Evolutionary conservation across 352 stramenopile species (phyloP), one percentile per base, ranked within the genome.

Genomic region (Sclerospora graminicola): DNA sequence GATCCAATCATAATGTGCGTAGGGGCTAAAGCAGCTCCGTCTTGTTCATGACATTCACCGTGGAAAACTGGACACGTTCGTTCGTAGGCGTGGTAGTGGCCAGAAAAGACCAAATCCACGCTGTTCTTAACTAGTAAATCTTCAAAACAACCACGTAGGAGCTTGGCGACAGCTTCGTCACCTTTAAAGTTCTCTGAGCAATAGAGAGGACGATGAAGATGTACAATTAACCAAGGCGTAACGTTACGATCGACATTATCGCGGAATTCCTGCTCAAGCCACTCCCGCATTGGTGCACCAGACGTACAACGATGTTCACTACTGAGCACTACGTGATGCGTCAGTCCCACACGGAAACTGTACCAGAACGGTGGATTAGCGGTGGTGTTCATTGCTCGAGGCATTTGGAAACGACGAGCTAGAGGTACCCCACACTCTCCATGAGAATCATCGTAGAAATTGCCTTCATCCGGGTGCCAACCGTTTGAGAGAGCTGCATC

Each of bases 381-480:
- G 10, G 51, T 64, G 18, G 15, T 8, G 18, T 48, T 37, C 30
- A 45, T 53, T 8, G 34, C 31, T 48, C 58, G 27, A 11, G 67
- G 73, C 74, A 90, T 89, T 37, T 55, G 50, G 66, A 94, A 95
- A 13, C 79, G 70, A 18, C 59, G 70, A 8, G 57, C 45, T 0
- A 60, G 70, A 0, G 83, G 76, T 10, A 95, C 70, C 7, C 84
- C 82, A 48, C 86, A 96, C 66, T 96, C 84, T 18, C 84, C 86
- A 21, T 68, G 56, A 26, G 59, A 76, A 53, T 90, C 69, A 28
- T 69, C 59, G n/a, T 43, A 59, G 8, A 49, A 57, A 27, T 56
- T 61, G 15, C 4, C 53, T 5, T 20, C 46, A 18, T 51, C 30
- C 27, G 44, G 39, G 37, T 61, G 34, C 41, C 42, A 38, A 37